Evolutionary conservation across 768 basidiomycete genomes (phyloP).

Genomic region (Lactifluus piperatus): DNA sequence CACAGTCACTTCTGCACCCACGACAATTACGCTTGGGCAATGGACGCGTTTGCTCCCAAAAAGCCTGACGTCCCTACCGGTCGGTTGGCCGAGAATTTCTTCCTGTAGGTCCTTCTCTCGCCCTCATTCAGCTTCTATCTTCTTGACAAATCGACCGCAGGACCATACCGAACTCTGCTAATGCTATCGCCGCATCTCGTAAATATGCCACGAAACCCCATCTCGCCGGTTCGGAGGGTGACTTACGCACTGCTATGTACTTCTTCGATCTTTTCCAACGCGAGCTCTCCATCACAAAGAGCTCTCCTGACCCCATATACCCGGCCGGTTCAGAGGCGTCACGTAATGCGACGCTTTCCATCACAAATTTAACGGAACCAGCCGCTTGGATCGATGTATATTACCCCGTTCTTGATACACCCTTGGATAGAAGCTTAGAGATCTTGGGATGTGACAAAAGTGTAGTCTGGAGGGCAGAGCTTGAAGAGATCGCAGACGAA

Average conservation of each 20-base stretch:
- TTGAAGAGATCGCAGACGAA: conserved; percentile 66
- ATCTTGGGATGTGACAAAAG: conserved; percentile 51
- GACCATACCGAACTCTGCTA: conserved; percentile 42
- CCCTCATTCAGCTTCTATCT: not conserved
- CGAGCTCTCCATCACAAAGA: conserved; percentile 44
- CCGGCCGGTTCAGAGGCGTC: conserved; percentile 61
- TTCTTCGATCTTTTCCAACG: conserved; percentile 61
- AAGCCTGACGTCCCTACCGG: conserved; percentile 24
- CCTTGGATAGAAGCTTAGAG: conserved; percentile 57
- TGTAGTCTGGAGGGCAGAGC: conserved; percentile 57
- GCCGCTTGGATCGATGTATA: conserved; percentile 82
- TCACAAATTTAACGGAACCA: conserved; percentile 38
- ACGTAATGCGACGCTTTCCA: conserved; percentile 53
- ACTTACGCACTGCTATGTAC: conserved; percentile 52
- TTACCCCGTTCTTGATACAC: conserved; percentile 80
- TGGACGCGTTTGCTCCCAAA: conserved; percentile 20
- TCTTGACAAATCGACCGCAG: conserved; percentile 24
- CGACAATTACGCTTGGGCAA: conserved; percentile 5
- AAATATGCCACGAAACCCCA: conserved; percentile 48
- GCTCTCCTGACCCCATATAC: conserved; percentile 45
- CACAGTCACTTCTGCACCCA: not conserved
- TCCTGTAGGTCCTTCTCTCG: conserved; percentile 30
- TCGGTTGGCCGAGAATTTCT: conserved; percentile 35
- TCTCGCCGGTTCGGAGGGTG: conserved; percentile 48
- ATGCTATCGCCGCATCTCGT: conserved; percentile 43